These are phyloP conservation scores for Diplodia corticola DNA, from an alignment of 2,329 filamentous ascomycete genomes.

Conservation along the genomic window DNA sequence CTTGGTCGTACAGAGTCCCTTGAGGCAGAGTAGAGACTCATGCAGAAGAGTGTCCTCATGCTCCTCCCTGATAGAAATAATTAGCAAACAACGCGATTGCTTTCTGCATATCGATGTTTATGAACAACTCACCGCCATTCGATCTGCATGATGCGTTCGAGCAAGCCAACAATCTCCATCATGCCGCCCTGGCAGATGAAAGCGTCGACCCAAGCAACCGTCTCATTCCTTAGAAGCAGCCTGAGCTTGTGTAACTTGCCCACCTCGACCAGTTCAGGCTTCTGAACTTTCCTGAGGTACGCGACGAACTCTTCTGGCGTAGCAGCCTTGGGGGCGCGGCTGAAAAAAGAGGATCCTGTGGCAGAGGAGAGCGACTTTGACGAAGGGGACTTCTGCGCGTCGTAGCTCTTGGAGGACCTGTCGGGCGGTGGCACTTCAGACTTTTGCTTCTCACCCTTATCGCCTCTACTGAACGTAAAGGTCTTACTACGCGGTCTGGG, in stretches of 20 bases:
- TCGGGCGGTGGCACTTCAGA: constrained; percentile 50
- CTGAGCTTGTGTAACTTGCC: constrained; percentile 92
- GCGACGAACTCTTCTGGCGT: constrained; percentile 81
- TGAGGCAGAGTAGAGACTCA: constrained; percentile 88
- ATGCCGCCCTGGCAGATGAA: constrained; percentile 90
- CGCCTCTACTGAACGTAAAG: constrained; percentile 75
- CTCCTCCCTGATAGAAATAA: constrained; percentile 67
- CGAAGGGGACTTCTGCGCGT: constrained; percentile 65
- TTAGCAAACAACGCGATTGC: constrained; percentile 31
- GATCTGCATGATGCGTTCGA: constrained; percentile 90
- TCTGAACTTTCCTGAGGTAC: constrained; percentile 77
- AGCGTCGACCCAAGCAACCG: constrained; percentile 89
- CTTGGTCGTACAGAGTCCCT: constrained; percentile 90
- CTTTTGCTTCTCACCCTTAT: constrained; percentile 73
- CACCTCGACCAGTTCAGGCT: constrained; percentile 85
- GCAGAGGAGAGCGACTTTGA: constrained; percentile 57
- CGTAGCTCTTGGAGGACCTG: constrained; percentile 32
- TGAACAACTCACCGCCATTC: constrained; percentile 74
- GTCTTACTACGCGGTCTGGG: constrained; percentile 67
- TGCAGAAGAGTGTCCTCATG: constrained; percentile 93
- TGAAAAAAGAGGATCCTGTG: constrained; percentile 59
- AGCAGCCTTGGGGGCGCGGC: constrained; percentile 72
- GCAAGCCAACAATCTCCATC: constrained; percentile 81
- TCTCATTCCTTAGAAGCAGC: constrained; percentile 87
- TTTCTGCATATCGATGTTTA: not conserved